A percentile compares a stretch with the other conserved stretches of the same genome.
These are phyloP conservation scores for Rhizodiscina lignyota DNA, from an alignment of 495 filamentous ascomycete genomes.

Conservation along the genomic window DNA sequence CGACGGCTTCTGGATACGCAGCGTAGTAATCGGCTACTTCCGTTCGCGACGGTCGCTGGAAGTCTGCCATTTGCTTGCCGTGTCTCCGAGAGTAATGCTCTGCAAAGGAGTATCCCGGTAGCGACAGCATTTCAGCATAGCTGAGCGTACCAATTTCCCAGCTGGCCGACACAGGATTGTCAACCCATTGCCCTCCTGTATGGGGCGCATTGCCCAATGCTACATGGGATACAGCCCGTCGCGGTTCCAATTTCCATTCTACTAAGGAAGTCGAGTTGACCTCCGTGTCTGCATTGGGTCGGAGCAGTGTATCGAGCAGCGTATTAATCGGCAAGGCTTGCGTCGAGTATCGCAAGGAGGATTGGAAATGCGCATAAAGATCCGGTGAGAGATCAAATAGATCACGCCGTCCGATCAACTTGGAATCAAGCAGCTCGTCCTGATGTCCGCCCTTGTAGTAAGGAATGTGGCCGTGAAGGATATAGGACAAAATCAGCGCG, in stretches of 20 bases:
- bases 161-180: conserved; percentile 36
- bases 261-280: conserved; percentile 33
- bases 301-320: conserved; percentile 44
- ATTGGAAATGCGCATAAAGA: conserved; percentile 37
- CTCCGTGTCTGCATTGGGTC: conserved; percentile 46
- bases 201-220: conserved; percentile 37
- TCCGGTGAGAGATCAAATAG: conserved; percentile 33
- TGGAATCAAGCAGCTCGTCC: conserved; percentile 40
- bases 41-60: conserved; percentile 38
- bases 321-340: conserved; percentile 50
- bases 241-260: conserved; percentile 35
- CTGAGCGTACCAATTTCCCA: conserved; percentile 27
- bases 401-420: conserved; percentile 27
- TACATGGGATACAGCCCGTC: conserved; percentile 37
- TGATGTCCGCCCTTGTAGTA: conserved; percentile 41
- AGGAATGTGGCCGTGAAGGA: conserved; percentile 49
- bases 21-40: conserved; percentile 43
- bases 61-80: conserved; percentile 30
- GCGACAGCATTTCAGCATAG: conserved; percentile 49
- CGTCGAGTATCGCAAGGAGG: conserved; percentile 46
- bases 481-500: conserved; percentile 49
- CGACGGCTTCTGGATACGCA: conserved; percentile 35
- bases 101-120: conserved; percentile 45
- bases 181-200: conserved; percentile 49
- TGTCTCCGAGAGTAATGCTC: conserved; percentile 31